phyloP scores from a whole-genome alignment of 345 rosid genomes.

The Microthlaspi erraticum region DNA sequence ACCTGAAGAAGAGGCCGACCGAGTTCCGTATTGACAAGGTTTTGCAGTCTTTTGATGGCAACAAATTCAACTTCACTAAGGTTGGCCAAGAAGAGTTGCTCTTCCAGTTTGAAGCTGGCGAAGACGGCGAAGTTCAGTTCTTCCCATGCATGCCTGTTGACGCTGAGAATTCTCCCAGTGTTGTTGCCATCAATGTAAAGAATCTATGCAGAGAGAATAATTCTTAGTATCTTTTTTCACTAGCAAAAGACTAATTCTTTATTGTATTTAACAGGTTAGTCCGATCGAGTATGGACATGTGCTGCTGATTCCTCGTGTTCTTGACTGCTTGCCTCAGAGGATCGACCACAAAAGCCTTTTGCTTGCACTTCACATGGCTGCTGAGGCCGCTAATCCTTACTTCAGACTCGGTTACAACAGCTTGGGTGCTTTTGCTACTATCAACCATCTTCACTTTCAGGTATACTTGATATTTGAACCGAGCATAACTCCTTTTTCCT shows the following conservation, averaged over 20 bases:
- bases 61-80: conserved; percentile 96
- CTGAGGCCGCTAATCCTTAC: conserved; percentile 82
- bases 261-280: conserved; percentile 69
- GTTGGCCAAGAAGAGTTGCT: conserved; percentile 98
- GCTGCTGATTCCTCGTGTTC: conserved; percentile 88
- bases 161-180: conserved; percentile 77
- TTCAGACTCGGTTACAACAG: conserved; percentile 99
- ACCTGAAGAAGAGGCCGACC: conserved; percentile 98
- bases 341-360: conserved; percentile 86
- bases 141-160: conserved; percentile 71
- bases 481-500: not conserved
- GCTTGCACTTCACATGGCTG: conserved; percentile 89
- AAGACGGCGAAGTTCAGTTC: conserved; percentile 77
- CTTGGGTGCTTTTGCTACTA: conserved; percentile 99
- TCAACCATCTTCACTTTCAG: conserved; percentile 99
- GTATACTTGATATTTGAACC: conserved; percentile 42
- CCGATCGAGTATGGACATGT: conserved; percentile 99
- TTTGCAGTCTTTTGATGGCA: conserved; percentile 91
- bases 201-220: conserved; percentile 6
- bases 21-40: conserved; percentile 97
- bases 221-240: not conserved
- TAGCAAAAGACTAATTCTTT: conserved; percentile 13
- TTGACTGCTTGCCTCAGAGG: conserved; percentile 97
- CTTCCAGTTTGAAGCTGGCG: conserved; percentile 90
- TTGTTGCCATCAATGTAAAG: conserved; percentile 94